Evolutionary conservation across 768 basidiomycete genomes (phyloP), one percentile per base, ranked within the genome.

Genomic region (Lentinula guzmanii): DNA sequence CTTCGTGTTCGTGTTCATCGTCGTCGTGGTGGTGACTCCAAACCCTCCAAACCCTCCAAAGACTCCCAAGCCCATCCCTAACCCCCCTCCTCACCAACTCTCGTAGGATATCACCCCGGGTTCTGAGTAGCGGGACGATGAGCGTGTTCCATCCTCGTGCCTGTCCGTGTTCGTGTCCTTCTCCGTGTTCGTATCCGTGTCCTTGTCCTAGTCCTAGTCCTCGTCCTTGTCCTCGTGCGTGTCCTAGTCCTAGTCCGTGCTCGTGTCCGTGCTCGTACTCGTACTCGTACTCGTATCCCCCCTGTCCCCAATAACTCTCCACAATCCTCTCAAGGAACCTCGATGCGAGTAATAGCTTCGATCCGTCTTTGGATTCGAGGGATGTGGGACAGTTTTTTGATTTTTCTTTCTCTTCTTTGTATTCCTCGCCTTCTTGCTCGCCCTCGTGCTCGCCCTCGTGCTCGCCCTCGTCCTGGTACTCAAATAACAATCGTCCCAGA

Each of bases 321-420:
- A 37, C 24, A 7, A 56, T 56, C 41, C 55, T 42, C 2, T 16
- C 41, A 2, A 56, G 39, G 55, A 56, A 94, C 92, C 89, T 84
- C 69, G 95, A 83, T 10, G 94, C 94, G 81, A 93, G 83, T 58
- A 95, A 93, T 67, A 87, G 89, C 69, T 95, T 92, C 0, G 85
- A 86, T 2, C 89, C 85, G 13, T 86, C 80, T 63, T 42, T 56
- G 7, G 15, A 13, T 31, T 18, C 7, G 37, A 39, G 37, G 3
- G 37, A 39, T 1, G 37, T 8, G 5, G 7, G 1, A 0, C 2
- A 39, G 37, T 21, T 1, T 21, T 21, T 21, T 21, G 24, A 24
- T 1, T 24, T 24, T 24, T 24, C 24, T 24, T 24, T 24, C 2
- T 24, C 24, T 24, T 24, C 21, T 21, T 21, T 21, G 21, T 21